Conservation (phyloP, 2,329 filamentous ascomycete genomes). For the Alternaria metachromatica region DNA sequence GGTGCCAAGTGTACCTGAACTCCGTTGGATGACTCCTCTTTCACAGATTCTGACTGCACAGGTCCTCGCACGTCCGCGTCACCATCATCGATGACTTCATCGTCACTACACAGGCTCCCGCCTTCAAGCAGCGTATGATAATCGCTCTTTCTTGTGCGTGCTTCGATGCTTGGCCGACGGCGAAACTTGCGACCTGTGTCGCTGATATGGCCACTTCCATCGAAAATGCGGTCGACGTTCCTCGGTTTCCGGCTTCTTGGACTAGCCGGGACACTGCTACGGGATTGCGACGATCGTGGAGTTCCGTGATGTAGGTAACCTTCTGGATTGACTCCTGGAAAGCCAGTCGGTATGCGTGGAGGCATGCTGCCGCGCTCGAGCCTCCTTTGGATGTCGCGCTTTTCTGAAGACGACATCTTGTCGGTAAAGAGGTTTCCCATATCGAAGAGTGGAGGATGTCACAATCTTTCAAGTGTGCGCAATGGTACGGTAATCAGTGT, state of each 20-base stretch:
- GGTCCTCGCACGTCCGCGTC: neutral
- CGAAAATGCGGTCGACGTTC: neutral
- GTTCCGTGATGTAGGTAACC: neutral
- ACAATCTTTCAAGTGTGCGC: neutral
- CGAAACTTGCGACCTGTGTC: neutral
- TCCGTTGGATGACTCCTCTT: neutral
- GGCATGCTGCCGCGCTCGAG: neutral
- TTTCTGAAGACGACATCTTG: neutral
- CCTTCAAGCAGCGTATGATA: neutral
- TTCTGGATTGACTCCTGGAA: neutral
- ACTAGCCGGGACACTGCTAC: fast-evolving
- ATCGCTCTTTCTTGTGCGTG: neutral
- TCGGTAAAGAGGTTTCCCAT: neutral
- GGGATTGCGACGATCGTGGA: neutral
- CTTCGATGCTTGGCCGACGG: neutral
- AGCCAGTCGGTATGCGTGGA: no score
- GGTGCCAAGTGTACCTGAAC: neutral
- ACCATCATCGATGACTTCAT: neutral
- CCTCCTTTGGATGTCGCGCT: neutral
- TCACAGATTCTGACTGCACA: neutral
- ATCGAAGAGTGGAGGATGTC: neutral
- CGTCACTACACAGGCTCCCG: neutral
- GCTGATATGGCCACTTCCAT: neutral
- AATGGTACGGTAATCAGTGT: neutral
- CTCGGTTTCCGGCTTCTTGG: neutral